Evolutionary conservation across 1,139 yeast genomes (phyloP), one percentile per base, ranked within the genome.

Genomic region (Hyphopichia khmerensis): DNA sequence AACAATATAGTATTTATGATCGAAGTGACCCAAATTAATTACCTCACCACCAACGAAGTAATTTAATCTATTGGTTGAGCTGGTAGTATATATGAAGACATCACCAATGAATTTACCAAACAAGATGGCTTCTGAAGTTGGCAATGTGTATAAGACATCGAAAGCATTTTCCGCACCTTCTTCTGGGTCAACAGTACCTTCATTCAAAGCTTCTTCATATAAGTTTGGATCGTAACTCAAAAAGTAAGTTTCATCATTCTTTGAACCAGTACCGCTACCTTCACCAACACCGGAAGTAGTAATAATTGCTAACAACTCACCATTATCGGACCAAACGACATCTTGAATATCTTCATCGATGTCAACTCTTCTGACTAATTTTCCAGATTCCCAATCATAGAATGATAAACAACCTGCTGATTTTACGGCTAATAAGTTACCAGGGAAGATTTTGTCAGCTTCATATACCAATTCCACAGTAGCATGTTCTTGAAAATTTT

Each of bases 81-180:
- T 84, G 16, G 79, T 73, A 14, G 98, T 89, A 71, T 86, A 93
- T 43, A 93, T 81, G 62, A 91, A 91, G 35, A 95, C 97, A 69
- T 93, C 98, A 52, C 99, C 99, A 56, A 91, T 89, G 87, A 97
- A 93, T 62, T 84, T 84, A 56, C 97, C 97, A 17, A 96, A 85
- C 48, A 87, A 80, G 34, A 93, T 81, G 26, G 84, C 69, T 60
- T 93, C 99, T 5, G 75, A 58, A 14, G 76, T 69, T 43, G 82
- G 80, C 48, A 90, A 79, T 48, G 95, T 96, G 58, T 83, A 80
- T 45, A 88, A 72, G 24, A 91, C 95, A 48, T 88, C 95, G 63
- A 95, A 89, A 10, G 95, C 80, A 35, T 79, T 83, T 58, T 86
- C 96, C 34, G 87, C 87, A 50, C 96, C 97, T 60, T 89, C 96